phyloP scores from a whole-genome alignment of 2,329 filamentous ascomycete genomes.

The Aschersonia sp. region DNA sequence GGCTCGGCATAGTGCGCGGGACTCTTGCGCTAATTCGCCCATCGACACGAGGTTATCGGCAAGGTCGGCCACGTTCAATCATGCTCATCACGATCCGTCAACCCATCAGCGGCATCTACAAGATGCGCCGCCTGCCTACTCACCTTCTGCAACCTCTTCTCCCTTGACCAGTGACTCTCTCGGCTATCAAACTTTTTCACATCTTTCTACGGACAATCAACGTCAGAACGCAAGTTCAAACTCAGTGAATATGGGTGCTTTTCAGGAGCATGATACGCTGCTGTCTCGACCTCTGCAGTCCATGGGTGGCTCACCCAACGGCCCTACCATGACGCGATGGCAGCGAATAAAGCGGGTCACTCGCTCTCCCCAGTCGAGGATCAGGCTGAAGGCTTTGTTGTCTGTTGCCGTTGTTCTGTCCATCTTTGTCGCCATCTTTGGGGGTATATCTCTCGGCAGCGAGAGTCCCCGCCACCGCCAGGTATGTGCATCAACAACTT shows the following conservation, averaged over 20 bases:
- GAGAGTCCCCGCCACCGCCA: slow-evolving; percentile 9
- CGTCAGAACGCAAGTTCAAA: slow-evolving; percentile 2
- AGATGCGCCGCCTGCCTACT: slow-evolving; percentile 37
- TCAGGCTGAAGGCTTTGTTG: slow-evolving; percentile 14
- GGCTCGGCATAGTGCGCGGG: slow-evolving; percentile 2
- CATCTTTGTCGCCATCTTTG: slow-evolving; percentile 12
- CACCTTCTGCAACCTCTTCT: slow-evolving; percentile 24
- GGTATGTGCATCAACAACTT: slow-evolving; percentile 11
- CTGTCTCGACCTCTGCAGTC: slow-evolving; percentile 29
- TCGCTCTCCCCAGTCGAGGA: slow-evolving; percentile 9
- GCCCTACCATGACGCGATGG: slow-evolving; percentile 11
- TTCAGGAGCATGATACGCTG: slow-evolving; percentile 27
- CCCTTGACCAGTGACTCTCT: slow-evolving; percentile 6
- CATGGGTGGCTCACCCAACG: slow-evolving; percentile 21
- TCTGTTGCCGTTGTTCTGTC: slow-evolving; percentile 18
- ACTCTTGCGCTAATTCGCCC: neutral
- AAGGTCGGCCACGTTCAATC: neutral
- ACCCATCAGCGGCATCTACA: slow-evolving; percentile 8
- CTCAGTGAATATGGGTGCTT: slow-evolving; percentile 22
- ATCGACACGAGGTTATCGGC: neutral
- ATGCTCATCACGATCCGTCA: neutral
- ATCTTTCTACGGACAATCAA: slow-evolving; percentile 1
- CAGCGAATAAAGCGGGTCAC: slow-evolving; percentile 12
- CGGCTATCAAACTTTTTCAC: slow-evolving; percentile 30
- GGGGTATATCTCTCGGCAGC: slow-evolving; percentile 7